Percentiles rank a stretch among this genome's conserved stretches.
These are phyloP conservation scores for Ophiobolus disseminans DNA, from an alignment of 2,329 filamentous ascomycete species.

Conservation along the genomic window DNA sequence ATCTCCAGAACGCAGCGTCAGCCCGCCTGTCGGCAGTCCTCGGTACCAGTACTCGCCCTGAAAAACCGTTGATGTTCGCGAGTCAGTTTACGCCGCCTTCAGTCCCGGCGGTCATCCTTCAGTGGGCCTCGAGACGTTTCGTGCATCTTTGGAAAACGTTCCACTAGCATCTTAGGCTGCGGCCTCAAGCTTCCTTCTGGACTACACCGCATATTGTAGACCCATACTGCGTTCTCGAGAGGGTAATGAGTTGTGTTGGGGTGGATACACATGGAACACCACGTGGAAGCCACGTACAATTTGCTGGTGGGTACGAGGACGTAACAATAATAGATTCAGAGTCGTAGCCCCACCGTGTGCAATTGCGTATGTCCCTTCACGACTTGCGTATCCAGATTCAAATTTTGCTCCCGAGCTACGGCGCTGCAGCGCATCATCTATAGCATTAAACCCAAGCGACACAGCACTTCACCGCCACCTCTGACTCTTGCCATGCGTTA, in stretches of 20 bases:
- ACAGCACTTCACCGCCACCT: no score
- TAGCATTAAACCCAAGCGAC: no score
- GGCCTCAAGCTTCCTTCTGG: no score
- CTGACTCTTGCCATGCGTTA: no score
- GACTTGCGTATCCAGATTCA: no score
- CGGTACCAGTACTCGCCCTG: not conserved
- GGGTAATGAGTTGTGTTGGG: not conserved
- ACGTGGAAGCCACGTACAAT: conserved; percentile 21
- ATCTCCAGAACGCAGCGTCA: not conserved
- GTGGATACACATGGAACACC: not conserved
- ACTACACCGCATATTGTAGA: no score
- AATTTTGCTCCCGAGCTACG: no score
- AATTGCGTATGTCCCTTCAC: no score
- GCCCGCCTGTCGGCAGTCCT: not conserved
- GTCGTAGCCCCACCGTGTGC: no score
- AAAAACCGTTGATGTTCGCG: not conserved
- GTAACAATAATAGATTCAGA: no score
- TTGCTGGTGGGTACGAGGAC: conserved; percentile 3
- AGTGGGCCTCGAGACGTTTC: not conserved
- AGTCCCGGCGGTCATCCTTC: not conserved
- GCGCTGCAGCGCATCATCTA: no score
- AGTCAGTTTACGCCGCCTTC: not conserved
- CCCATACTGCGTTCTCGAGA: not conserved
- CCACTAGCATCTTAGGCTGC: not conserved
- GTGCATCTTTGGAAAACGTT: not conserved